Percentiles rank a stretch among this genome's conserved stretches.
Conservation (phyloP, 148 eudicot species). For the Dysphania ambrosioides region DNA sequence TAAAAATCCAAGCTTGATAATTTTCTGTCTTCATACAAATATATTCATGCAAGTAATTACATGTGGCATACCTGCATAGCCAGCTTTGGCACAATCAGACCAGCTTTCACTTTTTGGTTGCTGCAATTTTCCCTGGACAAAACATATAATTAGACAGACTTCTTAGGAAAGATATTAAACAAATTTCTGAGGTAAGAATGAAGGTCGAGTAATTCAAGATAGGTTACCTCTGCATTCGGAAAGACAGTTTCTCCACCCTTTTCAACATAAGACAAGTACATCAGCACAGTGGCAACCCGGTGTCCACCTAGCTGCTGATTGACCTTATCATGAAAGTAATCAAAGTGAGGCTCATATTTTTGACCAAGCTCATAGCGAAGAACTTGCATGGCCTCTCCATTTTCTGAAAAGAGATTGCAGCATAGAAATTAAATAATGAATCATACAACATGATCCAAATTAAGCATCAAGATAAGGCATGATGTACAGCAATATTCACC, state of each 20-base stretch:
- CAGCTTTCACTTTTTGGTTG: slow-evolving; percentile 64
- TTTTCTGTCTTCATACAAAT: not conserved
- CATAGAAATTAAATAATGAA: slow-evolving; percentile 8
- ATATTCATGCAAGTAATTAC: not conserved
- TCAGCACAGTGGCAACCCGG: slow-evolving; percentile 80
- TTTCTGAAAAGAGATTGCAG: slow-evolving; percentile 40
- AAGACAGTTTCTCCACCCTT: slow-evolving; percentile 94
- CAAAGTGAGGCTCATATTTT: slow-evolving; percentile 88
- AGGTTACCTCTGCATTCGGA: slow-evolving; percentile 62
- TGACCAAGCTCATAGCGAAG: slow-evolving; percentile 81
- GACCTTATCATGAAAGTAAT: slow-evolving; percentile 65
- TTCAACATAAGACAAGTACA: slow-evolving; percentile 77
- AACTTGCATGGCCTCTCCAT: slow-evolving; percentile 85
- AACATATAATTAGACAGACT: slow-evolving; percentile 13
- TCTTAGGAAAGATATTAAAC: not conserved
- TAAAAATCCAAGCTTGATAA: not conserved
- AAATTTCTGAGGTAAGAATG: not conserved
- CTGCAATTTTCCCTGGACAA: slow-evolving; percentile 37
- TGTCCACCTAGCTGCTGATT: slow-evolving; percentile 82
- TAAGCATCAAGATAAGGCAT: not conserved
- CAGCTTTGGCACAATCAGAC: slow-evolving; percentile 81
- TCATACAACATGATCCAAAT: not conserved
- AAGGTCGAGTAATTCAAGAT: slow-evolving; percentile 1
- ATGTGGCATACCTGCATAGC: slow-evolving; percentile 62
- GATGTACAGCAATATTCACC: slow-evolving; percentile 38